Evolutionary conservation across 495 filamentous ascomycete species (phyloP), one percentile per base, ranked within the genome.

Genomic region (Delitschia confertaspora): DNA sequence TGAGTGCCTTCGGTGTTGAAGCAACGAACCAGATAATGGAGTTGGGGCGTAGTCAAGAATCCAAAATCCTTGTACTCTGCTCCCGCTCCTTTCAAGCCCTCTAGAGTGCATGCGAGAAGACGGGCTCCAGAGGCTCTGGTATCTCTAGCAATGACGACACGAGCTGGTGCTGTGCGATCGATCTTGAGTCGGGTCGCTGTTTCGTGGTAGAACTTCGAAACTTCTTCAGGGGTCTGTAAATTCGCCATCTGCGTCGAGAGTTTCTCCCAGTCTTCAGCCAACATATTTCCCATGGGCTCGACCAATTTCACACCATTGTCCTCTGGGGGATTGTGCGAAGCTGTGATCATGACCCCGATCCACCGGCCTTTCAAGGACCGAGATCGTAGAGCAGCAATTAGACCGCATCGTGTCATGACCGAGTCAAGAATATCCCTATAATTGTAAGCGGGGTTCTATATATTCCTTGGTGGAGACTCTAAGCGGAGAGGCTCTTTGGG

Each of bases 241-340:
- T 96, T 99, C 47, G 93, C 87, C 31, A 99, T 74, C 51, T 69
- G 72, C 19, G 93, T 95, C 3, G 86, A 85, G 59, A 88, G 78
- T 19, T 67, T 68, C 68, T 99, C 91, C 93, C 93, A 99, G 46
- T 85, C 80, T 39, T 66, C 67, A 74, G 79, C 41, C 31, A 48
- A 17, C 25, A 24, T 37, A 31, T 60, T 27, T 53, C 80, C 80
- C 81, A 93, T 83, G 9, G 91, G 91, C 65, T 99, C 91, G 51
- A 99, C 84, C 50, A 99, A 73, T 74, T 99, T 99, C 53, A 99
- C 85, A 39, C 91, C 91, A 68, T 99, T 99, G 66, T 99, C 91
- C 56, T 82, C 80, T 3, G 93, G 85, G 26, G 86, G 86, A 66
- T 99, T 99, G 74, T 99, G 91, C 54, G 86, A 94, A 24, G 91